phyloP scores from a whole-genome alignment of 192 early-diverging fungal species.

The Backusella westeae region DNA sequence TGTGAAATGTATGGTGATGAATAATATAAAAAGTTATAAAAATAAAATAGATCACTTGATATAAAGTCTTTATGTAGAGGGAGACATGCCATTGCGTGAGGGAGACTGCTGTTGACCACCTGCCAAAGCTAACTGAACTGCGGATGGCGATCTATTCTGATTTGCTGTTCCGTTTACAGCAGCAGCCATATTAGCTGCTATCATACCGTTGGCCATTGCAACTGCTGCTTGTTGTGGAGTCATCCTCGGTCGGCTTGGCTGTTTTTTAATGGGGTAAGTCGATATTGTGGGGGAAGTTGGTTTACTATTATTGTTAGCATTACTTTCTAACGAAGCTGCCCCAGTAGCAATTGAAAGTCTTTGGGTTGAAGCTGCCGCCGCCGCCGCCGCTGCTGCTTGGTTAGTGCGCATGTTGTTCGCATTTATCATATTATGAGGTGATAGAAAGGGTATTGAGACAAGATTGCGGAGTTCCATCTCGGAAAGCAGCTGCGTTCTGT shows the following conservation, averaged over 20 bases:
- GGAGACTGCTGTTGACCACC: slow-evolving; percentile 26
- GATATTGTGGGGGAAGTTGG: neutral
- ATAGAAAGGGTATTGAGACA: slow-evolving; percentile 28
- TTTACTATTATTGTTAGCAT: neutral
- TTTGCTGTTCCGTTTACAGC: slow-evolving; percentile 18
- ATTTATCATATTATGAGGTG: slow-evolving; percentile 24
- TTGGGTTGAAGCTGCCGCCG: slow-evolving; percentile 2
- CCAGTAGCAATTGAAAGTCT: slow-evolving; percentile 8
- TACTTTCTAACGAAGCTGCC: neutral
- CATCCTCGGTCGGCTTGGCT: slow-evolving; percentile 20
- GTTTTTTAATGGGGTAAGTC: slow-evolving; percentile 16
- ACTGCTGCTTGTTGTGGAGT: slow-evolving; percentile 31
- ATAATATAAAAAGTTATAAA: neutral
- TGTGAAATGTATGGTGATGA: neutral
- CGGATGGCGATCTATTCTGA: slow-evolving; percentile 17
- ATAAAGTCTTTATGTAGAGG: neutral
- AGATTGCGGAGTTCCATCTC: slow-evolving; percentile 31
- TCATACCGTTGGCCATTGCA: slow-evolving; percentile 35
- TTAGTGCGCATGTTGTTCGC: neutral
- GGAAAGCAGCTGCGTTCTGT: slow-evolving; percentile 20
- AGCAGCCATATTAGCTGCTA: slow-evolving; percentile 32
- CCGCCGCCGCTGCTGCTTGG: neutral
- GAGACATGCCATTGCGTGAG: slow-evolving; percentile 7
- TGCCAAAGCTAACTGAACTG: slow-evolving; percentile 25
- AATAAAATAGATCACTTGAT: neutral